Conservation (phyloP, 2,329 filamentous ascomycete genomes). For the Fusarium neocosmosporiellum region DNA sequence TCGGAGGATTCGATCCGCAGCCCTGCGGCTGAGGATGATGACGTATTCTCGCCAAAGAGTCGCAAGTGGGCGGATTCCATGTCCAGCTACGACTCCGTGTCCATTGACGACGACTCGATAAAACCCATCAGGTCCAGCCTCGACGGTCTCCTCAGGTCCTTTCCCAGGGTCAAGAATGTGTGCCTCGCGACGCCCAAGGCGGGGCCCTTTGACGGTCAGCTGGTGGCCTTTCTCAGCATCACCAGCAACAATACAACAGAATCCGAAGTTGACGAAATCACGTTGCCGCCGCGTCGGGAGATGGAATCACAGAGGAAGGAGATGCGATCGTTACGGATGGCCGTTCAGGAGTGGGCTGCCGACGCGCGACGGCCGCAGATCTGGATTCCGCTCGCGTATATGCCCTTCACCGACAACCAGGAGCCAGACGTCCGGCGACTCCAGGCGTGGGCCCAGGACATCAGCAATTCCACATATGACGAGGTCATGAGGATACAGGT, state of each 20-base stretch:
- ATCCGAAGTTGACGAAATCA: slow-evolving; percentile 38
- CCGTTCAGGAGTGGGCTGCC: slow-evolving; percentile 50
- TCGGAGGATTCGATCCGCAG: slow-evolving; percentile 21
- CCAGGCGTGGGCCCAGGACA: slow-evolving; percentile 66
- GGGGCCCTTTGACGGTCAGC: slow-evolving; percentile 61
- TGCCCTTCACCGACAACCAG: slow-evolving; percentile 56
- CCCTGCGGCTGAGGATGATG: not conserved
- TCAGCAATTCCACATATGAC: slow-evolving; percentile 58
- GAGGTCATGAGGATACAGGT: slow-evolving; percentile 59
- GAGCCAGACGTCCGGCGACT: slow-evolving; percentile 57
- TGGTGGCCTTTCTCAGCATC: slow-evolving; percentile 60
- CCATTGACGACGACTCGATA: slow-evolving; percentile 10
- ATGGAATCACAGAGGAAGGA: slow-evolving; percentile 55
- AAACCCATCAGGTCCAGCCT: slow-evolving; percentile 27
- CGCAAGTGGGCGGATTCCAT: slow-evolving; percentile 11
- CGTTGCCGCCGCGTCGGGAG: slow-evolving; percentile 47
- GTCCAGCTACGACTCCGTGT: slow-evolving; percentile 25
- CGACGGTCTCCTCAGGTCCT: slow-evolving; percentile 55
- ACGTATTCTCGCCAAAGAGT: slow-evolving; percentile 16
- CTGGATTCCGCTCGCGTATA: slow-evolving; percentile 60
- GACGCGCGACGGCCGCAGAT: slow-evolving; percentile 54
- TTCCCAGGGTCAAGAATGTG: slow-evolving; percentile 54
- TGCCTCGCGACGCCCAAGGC: slow-evolving; percentile 60
- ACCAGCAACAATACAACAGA: slow-evolving; percentile 7
- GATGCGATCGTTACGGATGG: slow-evolving; percentile 55